phyloP scores from a whole-genome alignment of 345 rosid species.

The Brassica incana region DNA sequence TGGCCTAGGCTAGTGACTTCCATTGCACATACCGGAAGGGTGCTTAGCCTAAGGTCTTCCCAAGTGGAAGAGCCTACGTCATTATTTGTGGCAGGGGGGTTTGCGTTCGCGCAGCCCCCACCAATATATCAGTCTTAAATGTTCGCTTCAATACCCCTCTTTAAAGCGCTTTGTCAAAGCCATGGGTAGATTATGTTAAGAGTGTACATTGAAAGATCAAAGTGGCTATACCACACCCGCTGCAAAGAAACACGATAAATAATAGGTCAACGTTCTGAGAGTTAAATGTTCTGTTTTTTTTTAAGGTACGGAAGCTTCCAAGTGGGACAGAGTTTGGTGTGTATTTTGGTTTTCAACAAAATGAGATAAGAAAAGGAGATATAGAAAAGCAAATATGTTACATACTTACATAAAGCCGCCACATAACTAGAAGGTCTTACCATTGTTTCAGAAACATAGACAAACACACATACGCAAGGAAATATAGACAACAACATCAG shows the following conservation, averaged over 20 bases:
- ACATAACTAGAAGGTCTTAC: slow-evolving; percentile 10
- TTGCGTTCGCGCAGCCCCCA: slow-evolving; percentile 66
- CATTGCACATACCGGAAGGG: slow-evolving; percentile 43
- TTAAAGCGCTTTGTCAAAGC: no score
- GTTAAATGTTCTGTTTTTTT: no score
- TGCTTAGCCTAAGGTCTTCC: slow-evolving; percentile 45
- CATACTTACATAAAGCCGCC: not conserved
- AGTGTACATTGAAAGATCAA: no score
- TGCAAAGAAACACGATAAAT: no score
- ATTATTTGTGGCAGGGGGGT: slow-evolving; percentile 65
- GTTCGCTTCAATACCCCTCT: no score
- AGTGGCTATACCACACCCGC: no score
- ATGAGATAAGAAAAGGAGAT: not conserved
- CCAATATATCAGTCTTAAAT: not conserved
- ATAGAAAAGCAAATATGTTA: slow-evolving; percentile 21
- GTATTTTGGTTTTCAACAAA: not conserved
- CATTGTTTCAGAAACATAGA: slow-evolving; percentile 8
- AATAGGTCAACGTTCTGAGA: no score
- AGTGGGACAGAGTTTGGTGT: not conserved
- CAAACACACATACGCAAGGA: not conserved
- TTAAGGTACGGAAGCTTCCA: not conserved
- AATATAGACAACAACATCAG: not conserved
- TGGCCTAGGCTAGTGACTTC: slow-evolving; percentile 46
- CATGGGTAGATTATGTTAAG: no score
- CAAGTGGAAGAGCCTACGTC: slow-evolving; percentile 61